Conservation (phyloP, 129 eudicot genomes). For the Flaveria sonorensis region DNA sequence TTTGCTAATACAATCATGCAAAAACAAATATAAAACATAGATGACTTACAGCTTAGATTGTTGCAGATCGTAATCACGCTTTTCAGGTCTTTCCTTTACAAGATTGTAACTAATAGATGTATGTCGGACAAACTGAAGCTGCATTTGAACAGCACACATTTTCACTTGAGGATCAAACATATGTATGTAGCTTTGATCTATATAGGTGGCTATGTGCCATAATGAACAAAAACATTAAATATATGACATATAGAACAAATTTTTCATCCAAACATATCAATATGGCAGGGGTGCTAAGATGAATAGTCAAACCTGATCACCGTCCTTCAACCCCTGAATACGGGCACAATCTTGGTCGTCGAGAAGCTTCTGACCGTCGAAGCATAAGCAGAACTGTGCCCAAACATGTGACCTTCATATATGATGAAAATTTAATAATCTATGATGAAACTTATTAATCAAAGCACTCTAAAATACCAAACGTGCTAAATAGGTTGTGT, state of each 20-base stretch:
- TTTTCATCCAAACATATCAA: too few species aligned
- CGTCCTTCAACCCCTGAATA: slow-evolving; percentile 59
- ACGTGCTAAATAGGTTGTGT: neutral
- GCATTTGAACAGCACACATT: slow-evolving; percentile 23
- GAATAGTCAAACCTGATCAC: slow-evolving; percentile 57
- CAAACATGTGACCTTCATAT: slow-evolving; percentile 69
- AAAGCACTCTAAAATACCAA: neutral
- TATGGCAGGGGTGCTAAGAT: too few species aligned
- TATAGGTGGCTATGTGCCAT: neutral
- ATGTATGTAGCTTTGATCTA: neutral
- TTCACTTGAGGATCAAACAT: neutral
- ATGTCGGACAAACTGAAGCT: slow-evolving; percentile 78
- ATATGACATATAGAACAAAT: too few species aligned
- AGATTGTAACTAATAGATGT: slow-evolving; percentile 56
- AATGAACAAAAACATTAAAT: neutral
- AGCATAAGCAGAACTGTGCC: slow-evolving; percentile 77
- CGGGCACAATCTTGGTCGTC: slow-evolving; percentile 41
- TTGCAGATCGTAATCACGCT: slow-evolving; percentile 33
- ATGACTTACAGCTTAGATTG: slow-evolving; percentile 46
- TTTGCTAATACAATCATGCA: slow-evolving; percentile 8
- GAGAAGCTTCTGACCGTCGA: slow-evolving; percentile 60
- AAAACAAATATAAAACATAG: neutral
- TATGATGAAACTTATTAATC: neutral
- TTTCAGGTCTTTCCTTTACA: slow-evolving; percentile 41
- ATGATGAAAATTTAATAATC: slow-evolving; percentile 22